Evolutionary conservation across 2,329 filamentous ascomycete genomes (phyloP).

Genomic region (Botryotinia globosa): DNA sequence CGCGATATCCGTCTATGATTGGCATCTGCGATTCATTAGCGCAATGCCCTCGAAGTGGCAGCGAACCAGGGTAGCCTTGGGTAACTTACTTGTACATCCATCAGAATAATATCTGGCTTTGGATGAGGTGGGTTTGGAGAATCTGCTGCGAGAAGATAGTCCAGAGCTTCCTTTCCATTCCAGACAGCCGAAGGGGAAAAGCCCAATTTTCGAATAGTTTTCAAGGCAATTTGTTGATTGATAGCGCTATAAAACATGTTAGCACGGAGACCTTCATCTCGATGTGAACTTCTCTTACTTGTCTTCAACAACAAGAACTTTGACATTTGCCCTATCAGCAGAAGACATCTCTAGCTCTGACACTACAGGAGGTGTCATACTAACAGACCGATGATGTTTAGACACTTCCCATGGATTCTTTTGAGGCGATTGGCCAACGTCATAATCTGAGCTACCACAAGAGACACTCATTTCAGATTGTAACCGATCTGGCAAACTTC

Average conservation of each 20-base stretch:
- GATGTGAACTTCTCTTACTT: constrained; percentile 54
- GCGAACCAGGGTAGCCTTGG: not conserved
- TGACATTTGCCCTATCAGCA: constrained; percentile 59
- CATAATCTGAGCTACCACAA: constrained; percentile 64
- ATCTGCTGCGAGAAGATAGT: constrained; percentile 62
- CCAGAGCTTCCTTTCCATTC: constrained; percentile 76
- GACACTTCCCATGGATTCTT: constrained; percentile 31
- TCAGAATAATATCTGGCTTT: constrained; percentile 69
- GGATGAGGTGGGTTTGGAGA: constrained; percentile 31
- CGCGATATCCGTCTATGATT: constrained; percentile 73
- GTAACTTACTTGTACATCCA: constrained; percentile 60
- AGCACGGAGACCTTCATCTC: not conserved
- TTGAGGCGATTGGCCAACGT: constrained; percentile 45
- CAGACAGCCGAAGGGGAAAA: constrained; percentile 69
- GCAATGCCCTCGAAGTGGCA: too few species aligned
- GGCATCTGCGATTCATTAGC: constrained; percentile 48
- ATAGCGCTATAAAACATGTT: constrained; percentile 47
- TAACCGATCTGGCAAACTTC: constrained; percentile 63
- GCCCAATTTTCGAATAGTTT: constrained; percentile 70
- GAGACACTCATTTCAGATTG: constrained; percentile 63
- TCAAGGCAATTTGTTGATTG: constrained; percentile 74
- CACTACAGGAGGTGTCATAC: constrained; percentile 36
- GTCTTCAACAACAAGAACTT: constrained; percentile 78
- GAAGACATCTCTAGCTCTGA: constrained; percentile 50
- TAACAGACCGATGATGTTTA: constrained; percentile 23